Evolutionary conservation across 2,329 filamentous ascomycete genomes (phyloP), one percentile per base, ranked within the genome.

Genomic region (Fusarium newnesense): DNA sequence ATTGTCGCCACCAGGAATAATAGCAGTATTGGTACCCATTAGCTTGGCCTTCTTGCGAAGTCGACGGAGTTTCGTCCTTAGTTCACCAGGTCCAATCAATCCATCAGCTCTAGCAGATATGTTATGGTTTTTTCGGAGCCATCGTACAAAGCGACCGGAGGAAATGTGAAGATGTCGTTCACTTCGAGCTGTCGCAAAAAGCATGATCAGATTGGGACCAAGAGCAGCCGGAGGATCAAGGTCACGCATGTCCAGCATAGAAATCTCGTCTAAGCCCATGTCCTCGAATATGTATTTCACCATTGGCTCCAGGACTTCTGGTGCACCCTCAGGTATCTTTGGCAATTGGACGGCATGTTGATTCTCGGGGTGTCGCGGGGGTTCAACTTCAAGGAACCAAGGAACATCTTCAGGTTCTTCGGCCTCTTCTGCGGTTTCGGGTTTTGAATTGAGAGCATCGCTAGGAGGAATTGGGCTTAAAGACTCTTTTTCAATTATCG

Each of bases 151-250:
- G n/a, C 94, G 90, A 79, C 97, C 95, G 1, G 95, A 94, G 2
- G 94, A 94, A 28, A 97, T 92, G 79, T 97, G 96, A 40, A 99
- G 86, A 84, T 99, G 96, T 59, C 96, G 95, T 81, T 98, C 94
- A 77, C 94, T 97, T 66, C 96, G 92, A 19, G 96, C 94, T 13
- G 95, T 97, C 44, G 93, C 95, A 72, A 99, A 90, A 36, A 99
- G 84, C 96, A 98, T 98, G 60, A 99, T 88, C 34, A 98, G 87
- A 77, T 96, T 95, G 4, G 94, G 90, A 4, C 96, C 96, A 3
- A 99, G 87, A 0, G 95, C 95, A 1, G 96, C 92, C 0, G 95
- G 93, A 2, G 95, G 95, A 76, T 98, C 93, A 56, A 98, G 87
- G 42, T 89, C 85, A 64, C 96, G 94, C 37, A 99, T 86, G 79